phyloP scores from a whole-genome alignment of 2,329 filamentous ascomycete genomes.

The Westerdykella ornata region DNA sequence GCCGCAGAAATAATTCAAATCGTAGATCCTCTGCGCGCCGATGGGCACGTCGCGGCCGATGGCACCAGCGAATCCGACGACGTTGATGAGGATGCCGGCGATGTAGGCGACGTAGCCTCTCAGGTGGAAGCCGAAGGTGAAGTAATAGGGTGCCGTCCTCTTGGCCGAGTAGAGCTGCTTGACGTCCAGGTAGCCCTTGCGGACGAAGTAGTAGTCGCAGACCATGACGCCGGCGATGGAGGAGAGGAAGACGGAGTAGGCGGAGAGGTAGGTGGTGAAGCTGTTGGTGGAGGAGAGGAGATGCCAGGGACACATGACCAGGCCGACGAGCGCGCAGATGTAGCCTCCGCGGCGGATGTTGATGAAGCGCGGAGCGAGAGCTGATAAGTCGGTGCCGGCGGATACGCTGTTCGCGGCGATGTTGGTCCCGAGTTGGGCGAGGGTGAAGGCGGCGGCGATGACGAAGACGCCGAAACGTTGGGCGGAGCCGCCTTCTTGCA shows the following conservation, averaged over 20 bases:
- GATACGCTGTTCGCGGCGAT: conserved; percentile 83
- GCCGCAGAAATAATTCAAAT: conserved; percentile 83
- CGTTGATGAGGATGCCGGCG: conserved; percentile 77
- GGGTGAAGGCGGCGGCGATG: conserved; percentile 49
- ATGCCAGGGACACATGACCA: conserved; percentile 83
- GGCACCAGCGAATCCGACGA: conserved; percentile 83
- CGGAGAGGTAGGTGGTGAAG: conserved; percentile 86
- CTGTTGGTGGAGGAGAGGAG: conserved; percentile 68
- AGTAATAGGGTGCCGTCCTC: conserved; percentile 64
- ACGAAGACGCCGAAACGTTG: conserved; percentile 47
- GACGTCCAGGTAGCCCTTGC: conserved; percentile 72
- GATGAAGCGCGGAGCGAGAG: conserved; percentile 69
- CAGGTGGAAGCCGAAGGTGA: conserved; percentile 68
- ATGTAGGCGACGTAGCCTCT: conserved; percentile 79
- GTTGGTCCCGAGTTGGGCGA: conserved; percentile 80
- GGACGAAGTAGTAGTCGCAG: conserved; percentile 79
- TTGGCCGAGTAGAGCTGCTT: conserved; percentile 71
- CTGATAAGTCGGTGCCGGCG: conserved; percentile 75
- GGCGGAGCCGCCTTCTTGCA: conserved; percentile 36
- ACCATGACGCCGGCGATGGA: conserved; percentile 90
- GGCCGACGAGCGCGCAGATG: conserved; percentile 69
- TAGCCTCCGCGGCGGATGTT: conserved; percentile 85
- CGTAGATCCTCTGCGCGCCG: conserved; percentile 80
- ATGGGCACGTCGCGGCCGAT: conserved; percentile 65
- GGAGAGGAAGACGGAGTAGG: conserved; percentile 90